A percentile compares a stretch with the other conserved stretches of the same genome.
Evolutionary conservation across 805 yeast genomes (phyloP).

Genomic region (Monosporozyma yasuniensis): DNA sequence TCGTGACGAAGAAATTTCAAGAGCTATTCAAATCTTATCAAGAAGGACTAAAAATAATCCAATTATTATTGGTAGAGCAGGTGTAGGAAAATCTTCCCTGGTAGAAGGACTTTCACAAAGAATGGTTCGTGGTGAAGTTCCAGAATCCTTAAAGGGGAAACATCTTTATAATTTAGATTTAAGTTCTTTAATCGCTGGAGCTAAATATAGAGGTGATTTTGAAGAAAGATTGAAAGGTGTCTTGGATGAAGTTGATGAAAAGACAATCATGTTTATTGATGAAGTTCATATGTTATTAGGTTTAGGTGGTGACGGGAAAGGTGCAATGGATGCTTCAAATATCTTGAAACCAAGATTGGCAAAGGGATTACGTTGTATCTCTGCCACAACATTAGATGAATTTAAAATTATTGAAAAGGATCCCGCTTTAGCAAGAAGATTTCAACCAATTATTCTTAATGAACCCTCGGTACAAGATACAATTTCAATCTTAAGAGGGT

Average conservation of each 20-base stretch:
- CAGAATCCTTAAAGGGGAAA: constrained; percentile 86
- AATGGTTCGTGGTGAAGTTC: constrained; percentile 85
- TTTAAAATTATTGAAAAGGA: constrained; percentile 93
- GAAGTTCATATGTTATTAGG: constrained; percentile 87
- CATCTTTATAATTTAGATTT: constrained; percentile 75
- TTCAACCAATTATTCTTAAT: constrained; percentile 75
- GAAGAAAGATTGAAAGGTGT: constrained; percentile 82
- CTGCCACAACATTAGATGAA: constrained; percentile 94
- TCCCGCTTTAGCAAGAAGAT: constrained; percentile 89
- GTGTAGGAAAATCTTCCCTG: constrained; percentile 95
- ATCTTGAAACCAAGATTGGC: constrained; percentile 89
- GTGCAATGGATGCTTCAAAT: constrained; percentile 92
- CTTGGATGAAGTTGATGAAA: constrained; percentile 72
- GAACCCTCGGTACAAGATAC: constrained; percentile 91
- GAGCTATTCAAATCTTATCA: constrained; percentile 87
- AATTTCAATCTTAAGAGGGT: constrained; percentile 82
- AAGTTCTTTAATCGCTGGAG: constrained; percentile 87
- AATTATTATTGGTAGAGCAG: constrained; percentile 90
- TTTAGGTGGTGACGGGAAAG: constrained; percentile 77
- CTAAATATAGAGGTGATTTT: constrained; percentile 92
- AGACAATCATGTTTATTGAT: constrained; percentile 76
- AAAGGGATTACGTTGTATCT: constrained; percentile 88
- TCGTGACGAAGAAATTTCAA: constrained; percentile 85
- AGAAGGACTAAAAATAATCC: constrained; percentile 94
- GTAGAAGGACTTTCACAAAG: constrained; percentile 96